Base-by-base conservation (phyloP, 2,329 filamentous ascomycete species). In the Paraphaeosphaeria minitans region DNA sequence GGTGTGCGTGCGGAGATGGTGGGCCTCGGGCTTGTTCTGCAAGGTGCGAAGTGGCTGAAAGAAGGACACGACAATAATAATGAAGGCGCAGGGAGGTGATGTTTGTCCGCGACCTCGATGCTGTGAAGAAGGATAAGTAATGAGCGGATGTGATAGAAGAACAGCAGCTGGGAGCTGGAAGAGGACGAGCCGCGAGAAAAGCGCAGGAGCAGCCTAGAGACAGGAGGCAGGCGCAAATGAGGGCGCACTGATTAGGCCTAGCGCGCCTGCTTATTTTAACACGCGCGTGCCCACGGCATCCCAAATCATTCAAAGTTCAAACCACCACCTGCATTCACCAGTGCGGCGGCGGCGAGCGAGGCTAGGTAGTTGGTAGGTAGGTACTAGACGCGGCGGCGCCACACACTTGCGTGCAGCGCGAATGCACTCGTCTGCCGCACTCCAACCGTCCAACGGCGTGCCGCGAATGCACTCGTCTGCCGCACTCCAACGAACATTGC, bases 11-110 rank as follows among this genome's bases (percentile, higher is more conserved):
- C 60, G 61, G 58, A 58, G 62, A 59, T 65, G 61, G 56, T 61
- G 69, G 66, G 62, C 57, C 59, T 63, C 59, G 62, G 62, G 68
- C 63, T 66, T 69, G 67, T 68, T 66, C 68, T 68, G 70, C 67
- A 50, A 66, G 68, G 65, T 69, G 68, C 65, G 66, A 66, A 71
- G 65, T 66, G 60, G 57, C 64, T 70, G 61, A 75, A 76, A 72
- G 72, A 76, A 72, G 66, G 73, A 71, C 58, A 33, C 27, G 39
- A 74, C 71, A 75, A 75, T 72, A 75, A 75, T 63, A 77, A 75
- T 71, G 72, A 75, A 75, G 55, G 64, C 62, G 71, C 70, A 70
- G 71, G 67, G 72, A 69, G 70, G 72, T 62, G 53, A 60, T 57
- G 61, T 66, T 72, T 72, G 65, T 63, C 70, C 56, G 59, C 62